A percentile compares a stretch with the other conserved stretches of the same genome.
phyloP scores from a whole-genome alignment of 345 rosid genomes.

The Linum trigynum region DNA sequence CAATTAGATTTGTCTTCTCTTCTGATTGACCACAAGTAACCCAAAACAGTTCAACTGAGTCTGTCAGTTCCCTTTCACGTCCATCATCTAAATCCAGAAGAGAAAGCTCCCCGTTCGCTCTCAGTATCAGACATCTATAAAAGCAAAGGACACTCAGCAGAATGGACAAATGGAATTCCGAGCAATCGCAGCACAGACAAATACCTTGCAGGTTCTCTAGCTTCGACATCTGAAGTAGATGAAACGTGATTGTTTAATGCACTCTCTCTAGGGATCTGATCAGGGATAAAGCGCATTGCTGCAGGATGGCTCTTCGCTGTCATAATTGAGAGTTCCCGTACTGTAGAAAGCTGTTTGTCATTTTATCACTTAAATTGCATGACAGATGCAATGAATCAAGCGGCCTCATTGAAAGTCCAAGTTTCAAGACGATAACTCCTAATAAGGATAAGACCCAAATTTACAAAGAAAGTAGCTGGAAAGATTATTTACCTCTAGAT shows the following conservation, averaged over 20 bases:
- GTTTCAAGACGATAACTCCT: slow-evolving; percentile 11
- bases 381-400: slow-evolving; percentile 32
- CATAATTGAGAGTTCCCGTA: slow-evolving; percentile 98
- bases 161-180: slow-evolving; percentile 10
- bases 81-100: slow-evolving; percentile 97
- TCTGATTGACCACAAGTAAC: slow-evolving; percentile 94
- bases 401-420: slow-evolving; percentile 19
- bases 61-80: slow-evolving; percentile 87
- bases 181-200: slow-evolving; percentile 12
- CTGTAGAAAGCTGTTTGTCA: slow-evolving; percentile 99
- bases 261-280: slow-evolving; percentile 53
- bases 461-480: slow-evolving; percentile 11
- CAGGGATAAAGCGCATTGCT: slow-evolving; percentile 98
- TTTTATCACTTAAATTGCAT: slow-evolving; percentile 90
- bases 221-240: slow-evolving; percentile 38
- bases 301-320: slow-evolving; percentile 99
- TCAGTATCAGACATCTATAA: slow-evolving; percentile 79
- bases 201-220: slow-evolving; percentile 81
- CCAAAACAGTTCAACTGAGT: slow-evolving; percentile 96
- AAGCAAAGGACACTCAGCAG: slow-evolving; percentile 24
- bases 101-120: slow-evolving; percentile 91
- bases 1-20: slow-evolving; percentile 75
- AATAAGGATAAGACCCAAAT: slow-evolving; percentile 6
- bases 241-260: slow-evolving; percentile 35
- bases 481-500: slow-evolving; percentile 61